Percentiles rank a stretch among this genome's conserved stretches.
phyloP scores from a whole-genome alignment of 495 filamentous ascomycete species.

The Aspergillus funiculosus region DNA sequence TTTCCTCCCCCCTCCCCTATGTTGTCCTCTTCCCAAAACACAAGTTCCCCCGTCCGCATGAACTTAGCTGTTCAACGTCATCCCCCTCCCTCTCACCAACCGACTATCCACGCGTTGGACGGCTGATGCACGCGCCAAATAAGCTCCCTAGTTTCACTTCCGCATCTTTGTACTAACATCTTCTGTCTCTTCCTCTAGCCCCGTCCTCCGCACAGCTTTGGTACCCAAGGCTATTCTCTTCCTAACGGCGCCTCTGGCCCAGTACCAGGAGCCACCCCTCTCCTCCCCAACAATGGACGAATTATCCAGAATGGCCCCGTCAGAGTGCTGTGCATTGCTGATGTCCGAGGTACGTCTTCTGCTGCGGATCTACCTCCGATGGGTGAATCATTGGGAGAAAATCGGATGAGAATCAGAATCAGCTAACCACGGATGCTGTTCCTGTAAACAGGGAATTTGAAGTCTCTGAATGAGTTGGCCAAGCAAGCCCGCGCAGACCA shows the following conservation, averaged over 20 bases:
- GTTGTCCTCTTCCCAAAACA: constrained; percentile 13
- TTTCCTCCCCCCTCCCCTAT: constrained; percentile 11
- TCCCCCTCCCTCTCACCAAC: constrained; percentile 6
- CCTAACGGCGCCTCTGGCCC: constrained; percentile 45
- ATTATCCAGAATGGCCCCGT: constrained; percentile 80
- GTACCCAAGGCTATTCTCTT: constrained; percentile 46
- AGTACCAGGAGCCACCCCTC: constrained; percentile 47
- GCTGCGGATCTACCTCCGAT: neutral
- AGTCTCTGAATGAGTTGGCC: constrained; percentile 92
- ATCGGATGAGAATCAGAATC: neutral
- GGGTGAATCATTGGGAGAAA: neutral
- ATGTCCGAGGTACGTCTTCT: constrained; percentile 89
- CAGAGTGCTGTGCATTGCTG: constrained; percentile 90
- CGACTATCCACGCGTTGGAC: constrained; percentile 14
- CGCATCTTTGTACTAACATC: constrained; percentile 11
- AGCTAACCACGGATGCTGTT: constrained; percentile 17
- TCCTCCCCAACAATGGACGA: constrained; percentile 61
- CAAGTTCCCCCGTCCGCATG: constrained; percentile 5
- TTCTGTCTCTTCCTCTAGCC: constrained; percentile 26
- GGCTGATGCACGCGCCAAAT: constrained; percentile 8
- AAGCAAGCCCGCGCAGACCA: constrained; percentile 88
- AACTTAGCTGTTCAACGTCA: constrained; percentile 22
- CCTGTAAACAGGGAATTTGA: constrained; percentile 69
- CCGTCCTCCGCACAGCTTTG: constrained; percentile 43
- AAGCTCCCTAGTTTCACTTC: neutral